Evolutionary conservation across 2,329 filamentous ascomycete species (phyloP).

Genomic region (Colletotrichum liriopes): DNA sequence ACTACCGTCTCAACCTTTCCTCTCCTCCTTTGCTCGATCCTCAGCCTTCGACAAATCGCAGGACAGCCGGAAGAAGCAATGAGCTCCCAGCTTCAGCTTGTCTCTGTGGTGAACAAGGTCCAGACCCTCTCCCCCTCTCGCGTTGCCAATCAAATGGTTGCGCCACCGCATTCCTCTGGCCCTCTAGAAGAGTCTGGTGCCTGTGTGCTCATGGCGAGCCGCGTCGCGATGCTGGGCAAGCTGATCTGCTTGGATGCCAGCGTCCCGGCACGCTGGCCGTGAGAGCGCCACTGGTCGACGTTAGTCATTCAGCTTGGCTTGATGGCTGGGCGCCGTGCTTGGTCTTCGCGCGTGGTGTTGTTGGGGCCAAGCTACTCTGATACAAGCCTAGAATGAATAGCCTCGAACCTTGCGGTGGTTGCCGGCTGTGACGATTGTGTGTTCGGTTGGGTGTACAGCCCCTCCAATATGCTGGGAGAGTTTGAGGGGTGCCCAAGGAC

Average conservation of each 20-base stretch:
- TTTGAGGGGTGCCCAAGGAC: neutral
- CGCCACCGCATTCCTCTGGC: conserved; percentile 1
- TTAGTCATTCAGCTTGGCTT: conserved; percentile 31
- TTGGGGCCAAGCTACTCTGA: conserved; percentile 4
- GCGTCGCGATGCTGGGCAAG: neutral
- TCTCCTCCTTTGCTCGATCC: neutral
- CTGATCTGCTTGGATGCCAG: conserved; percentile 9
- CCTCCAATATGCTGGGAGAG: neutral
- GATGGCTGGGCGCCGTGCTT: conserved; percentile 33
- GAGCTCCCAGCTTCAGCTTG: conserved; percentile 2
- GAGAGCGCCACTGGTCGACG: conserved; percentile 14
- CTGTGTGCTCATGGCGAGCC: neutral
- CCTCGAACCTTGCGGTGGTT: conserved; percentile 7
- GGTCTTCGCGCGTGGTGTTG: neutral
- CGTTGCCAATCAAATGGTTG: conserved; percentile 14
- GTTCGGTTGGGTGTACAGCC: neutral
- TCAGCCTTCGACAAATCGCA: neutral
- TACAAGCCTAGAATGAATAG: conserved; percentile 16
- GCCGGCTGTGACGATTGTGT: neutral
- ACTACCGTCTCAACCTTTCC: conserved; percentile 27
- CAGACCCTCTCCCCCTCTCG: neutral
- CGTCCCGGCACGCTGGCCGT: neutral
- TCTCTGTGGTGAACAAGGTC: neutral
- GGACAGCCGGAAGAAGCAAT: conserved; percentile 3
- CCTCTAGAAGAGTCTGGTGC: neutral